Evolutionary conservation across 2,329 filamentous ascomycete species (phyloP).

Genomic region (Rhynchosporium secalis): DNA sequence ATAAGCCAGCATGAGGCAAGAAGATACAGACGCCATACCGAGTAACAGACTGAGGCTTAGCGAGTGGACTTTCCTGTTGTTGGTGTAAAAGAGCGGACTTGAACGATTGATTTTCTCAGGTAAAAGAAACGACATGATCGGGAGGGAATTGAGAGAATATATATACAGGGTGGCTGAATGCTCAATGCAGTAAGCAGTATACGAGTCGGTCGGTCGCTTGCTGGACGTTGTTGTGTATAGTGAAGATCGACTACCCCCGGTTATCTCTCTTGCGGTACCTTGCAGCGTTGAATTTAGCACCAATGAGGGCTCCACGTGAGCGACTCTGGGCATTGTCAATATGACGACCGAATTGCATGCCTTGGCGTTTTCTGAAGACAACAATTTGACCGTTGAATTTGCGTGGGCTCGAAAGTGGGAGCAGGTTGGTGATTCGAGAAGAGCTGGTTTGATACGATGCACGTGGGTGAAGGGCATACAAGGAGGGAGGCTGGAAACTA

Average conservation of each 20-base stretch:
- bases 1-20: conserved; percentile 22
- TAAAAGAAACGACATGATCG: conserved; percentile 9
- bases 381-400: background rate
- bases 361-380: background rate
- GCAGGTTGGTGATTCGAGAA: conserved; percentile 5
- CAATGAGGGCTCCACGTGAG: conserved; percentile 7
- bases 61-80: conserved; percentile 2
- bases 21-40: conserved; percentile 24
- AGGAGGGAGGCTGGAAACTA: background rate
- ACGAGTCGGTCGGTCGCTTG: conserved; percentile 2
- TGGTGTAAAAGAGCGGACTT: conserved; percentile 2
- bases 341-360: background rate
- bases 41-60: conserved; percentile 9
- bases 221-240: conserved; percentile 4
- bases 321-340: background rate
- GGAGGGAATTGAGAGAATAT: background rate
- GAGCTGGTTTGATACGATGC: background rate
- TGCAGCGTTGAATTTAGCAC: conserved; percentile 3
- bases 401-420: conserved; percentile 2
- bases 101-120: conserved; percentile 2
- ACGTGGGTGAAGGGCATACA: background rate
- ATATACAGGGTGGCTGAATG: background rate
- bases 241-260: conserved; percentile 2
- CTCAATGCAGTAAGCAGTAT: background rate
- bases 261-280: conserved; percentile 3